Percentiles rank a stretch among this genome's conserved stretches.
phyloP scores from a whole-genome alignment of 176 grass and related monocot genomes.

The Avena atlantica region DNA sequence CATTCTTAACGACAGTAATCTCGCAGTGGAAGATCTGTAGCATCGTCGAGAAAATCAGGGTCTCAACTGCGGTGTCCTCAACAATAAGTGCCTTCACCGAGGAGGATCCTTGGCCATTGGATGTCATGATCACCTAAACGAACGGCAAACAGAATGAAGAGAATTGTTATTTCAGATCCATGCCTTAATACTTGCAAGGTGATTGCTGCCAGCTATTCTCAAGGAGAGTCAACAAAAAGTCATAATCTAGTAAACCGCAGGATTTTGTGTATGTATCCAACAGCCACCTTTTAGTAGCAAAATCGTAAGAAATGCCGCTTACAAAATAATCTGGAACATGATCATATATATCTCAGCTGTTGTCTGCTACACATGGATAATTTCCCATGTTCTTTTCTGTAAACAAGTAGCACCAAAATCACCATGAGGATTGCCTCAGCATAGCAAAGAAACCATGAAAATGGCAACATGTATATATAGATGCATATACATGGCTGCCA shows the following conservation, averaged over 20 bases:
- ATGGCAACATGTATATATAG: background rate
- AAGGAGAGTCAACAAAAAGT: background rate
- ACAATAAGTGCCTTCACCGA: slow-evolving; percentile 25
- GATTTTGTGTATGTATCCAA: background rate
- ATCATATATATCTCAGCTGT: background rate
- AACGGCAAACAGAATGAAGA: background rate
- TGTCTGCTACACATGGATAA: background rate
- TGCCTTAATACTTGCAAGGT: background rate
- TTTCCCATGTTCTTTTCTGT: background rate
- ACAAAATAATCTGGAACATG: background rate
- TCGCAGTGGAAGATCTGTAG: background rate
- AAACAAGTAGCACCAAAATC: background rate
- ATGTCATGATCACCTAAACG: background rate
- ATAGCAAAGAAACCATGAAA: background rate
- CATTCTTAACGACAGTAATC: slow-evolving; percentile 10
- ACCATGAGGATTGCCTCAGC: background rate
- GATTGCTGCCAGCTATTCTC: background rate
- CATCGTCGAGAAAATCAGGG: background rate
- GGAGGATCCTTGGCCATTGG: background rate
- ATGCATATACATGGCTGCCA: background rate
- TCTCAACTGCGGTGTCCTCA: slow-evolving; percentile 23
- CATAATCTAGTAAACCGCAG: background rate
- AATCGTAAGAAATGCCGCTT: background rate
- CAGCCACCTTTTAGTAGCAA: background rate
- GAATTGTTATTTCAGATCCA: background rate